A percentile compares a stretch with the other conserved stretches of the same genome.
Evolutionary conservation across 345 rosid genomes (phyloP).

Genomic region (Rubroshorea leprosula): DNA sequence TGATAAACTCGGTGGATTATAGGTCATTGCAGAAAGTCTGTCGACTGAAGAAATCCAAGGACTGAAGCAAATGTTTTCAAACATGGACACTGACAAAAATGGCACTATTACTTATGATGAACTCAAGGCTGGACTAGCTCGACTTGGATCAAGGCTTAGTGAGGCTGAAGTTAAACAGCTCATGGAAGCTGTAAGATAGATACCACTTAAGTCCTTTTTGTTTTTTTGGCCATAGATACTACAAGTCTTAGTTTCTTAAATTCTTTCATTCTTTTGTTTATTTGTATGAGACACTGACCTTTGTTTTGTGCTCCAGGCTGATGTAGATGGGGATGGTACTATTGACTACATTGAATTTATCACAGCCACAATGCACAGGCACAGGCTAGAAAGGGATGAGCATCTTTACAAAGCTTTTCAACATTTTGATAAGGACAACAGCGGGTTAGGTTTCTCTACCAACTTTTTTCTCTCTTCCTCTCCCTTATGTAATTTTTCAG

Average conservation of each 20-base stretch:
- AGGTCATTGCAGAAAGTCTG: conserved; percentile 87
- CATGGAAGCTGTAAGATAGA: conserved; percentile 84
- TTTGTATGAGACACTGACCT: not conserved
- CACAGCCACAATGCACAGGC: conserved; percentile 85
- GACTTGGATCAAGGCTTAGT: conserved; percentile 73
- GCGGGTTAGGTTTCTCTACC: conserved; percentile 48
- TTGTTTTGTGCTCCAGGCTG: conserved; percentile 50
- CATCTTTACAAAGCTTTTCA: conserved; percentile 75
- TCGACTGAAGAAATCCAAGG: conserved; percentile 77
- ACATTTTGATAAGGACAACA: conserved; percentile 78
- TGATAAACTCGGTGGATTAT: conserved; percentile 3
- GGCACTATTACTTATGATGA: conserved; percentile 83
- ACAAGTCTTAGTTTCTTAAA: not conserved
- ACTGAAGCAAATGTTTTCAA: conserved; percentile 65
- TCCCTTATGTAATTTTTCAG: not conserved
- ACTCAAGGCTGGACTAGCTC: conserved; percentile 65
- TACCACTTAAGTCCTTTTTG: not conserved
- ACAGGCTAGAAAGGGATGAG: conserved; percentile 73
- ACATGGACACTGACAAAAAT: conserved; percentile 80
- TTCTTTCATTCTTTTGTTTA: no score
- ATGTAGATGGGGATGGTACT: conserved; percentile 80
- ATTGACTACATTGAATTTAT: conserved; percentile 86
- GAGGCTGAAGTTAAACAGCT: conserved; percentile 76
- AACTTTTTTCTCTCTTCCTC: no score
- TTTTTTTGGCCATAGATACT: not conserved